Evolutionary conservation across 2,329 filamentous ascomycete genomes (phyloP).

Genomic region (Zymoseptoria passerinii): DNA sequence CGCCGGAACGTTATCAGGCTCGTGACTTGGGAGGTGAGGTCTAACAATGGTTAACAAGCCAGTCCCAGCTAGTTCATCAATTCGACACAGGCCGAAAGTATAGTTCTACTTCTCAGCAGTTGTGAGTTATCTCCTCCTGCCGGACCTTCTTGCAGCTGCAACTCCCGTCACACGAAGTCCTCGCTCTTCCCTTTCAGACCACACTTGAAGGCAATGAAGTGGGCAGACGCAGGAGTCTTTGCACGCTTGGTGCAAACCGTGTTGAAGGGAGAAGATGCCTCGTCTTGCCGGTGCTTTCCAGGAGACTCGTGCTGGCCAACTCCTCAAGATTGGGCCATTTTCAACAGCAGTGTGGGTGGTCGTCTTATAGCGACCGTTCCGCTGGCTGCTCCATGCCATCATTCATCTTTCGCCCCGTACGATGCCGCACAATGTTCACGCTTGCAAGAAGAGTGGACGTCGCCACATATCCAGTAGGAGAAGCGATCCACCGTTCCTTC

Average conservation of each 20-base stretch:
- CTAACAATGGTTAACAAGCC: no score
- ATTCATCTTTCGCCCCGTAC: slow-evolving; percentile 32
- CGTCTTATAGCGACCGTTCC: slow-evolving; percentile 47
- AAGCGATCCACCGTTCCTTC: background rate
- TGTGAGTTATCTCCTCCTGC: background rate
- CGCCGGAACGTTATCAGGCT: background rate
- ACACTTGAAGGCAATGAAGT: background rate
- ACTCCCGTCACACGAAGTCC: background rate
- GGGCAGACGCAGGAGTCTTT: background rate
- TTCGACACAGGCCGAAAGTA: background rate
- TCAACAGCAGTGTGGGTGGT: slow-evolving; percentile 47
- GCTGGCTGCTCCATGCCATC: slow-evolving; percentile 47
- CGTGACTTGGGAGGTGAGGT: background rate
- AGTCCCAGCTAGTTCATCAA: background rate
- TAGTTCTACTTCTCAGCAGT: background rate
- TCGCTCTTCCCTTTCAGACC: background rate
- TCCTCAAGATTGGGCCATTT: slow-evolving; percentile 36
- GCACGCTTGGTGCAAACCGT: background rate
- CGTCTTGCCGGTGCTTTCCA: slow-evolving; percentile 42
- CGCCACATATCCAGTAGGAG: slow-evolving; percentile 38
- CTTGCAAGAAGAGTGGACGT: slow-evolving; percentile 38
- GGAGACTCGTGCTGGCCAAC: slow-evolving; percentile 49
- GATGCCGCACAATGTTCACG: slow-evolving; percentile 37
- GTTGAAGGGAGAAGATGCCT: background rate
- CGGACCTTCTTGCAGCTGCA: background rate